These are phyloP conservation scores for Hymenoscyphus infarciens DNA, from an alignment of 2,329 filamentous ascomycete genomes.

Conservation along the genomic window DNA sequence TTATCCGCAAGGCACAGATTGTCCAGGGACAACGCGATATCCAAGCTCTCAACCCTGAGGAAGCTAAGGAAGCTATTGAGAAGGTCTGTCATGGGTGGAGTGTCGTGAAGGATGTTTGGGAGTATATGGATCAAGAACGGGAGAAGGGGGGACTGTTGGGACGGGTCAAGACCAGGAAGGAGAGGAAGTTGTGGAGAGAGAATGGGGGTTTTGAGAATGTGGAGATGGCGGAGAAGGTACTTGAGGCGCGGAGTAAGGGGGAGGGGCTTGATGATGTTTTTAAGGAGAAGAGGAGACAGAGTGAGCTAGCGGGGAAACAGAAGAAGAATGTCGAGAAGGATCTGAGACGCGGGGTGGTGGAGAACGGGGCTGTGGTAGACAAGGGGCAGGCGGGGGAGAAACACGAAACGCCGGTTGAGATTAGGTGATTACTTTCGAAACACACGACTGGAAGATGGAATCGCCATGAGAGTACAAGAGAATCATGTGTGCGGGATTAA, in stretches of 20 bases:
- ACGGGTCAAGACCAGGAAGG: constrained; percentile 35
- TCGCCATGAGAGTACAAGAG: too few species aligned
- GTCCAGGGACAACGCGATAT: constrained; percentile 52
- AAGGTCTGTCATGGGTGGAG: constrained; percentile 42
- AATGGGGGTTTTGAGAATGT: constrained; percentile 45
- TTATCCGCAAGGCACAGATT: constrained; percentile 56
- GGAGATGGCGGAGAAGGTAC: constrained; percentile 43
- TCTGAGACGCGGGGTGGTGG: constrained; percentile 9
- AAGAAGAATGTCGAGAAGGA: constrained; percentile 22
- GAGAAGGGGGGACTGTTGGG: constrained; percentile 31
- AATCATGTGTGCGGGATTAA: too few species aligned
- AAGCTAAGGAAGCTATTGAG: constrained; percentile 33
- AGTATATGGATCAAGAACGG: constrained; percentile 37
- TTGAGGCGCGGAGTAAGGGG: constrained; percentile 45
- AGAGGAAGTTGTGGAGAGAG: constrained; percentile 41
- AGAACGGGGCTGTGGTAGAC: constrained; percentile 16
- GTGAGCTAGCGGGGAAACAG: constrained; percentile 18
- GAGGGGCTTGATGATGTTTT: constrained; percentile 38
- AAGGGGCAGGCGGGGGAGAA: constrained; percentile 12
- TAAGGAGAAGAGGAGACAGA: constrained; percentile 22
- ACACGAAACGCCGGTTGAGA: too few species aligned
- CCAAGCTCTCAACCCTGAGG: constrained; percentile 34
- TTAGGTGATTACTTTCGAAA: too few species aligned
- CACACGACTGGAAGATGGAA: too few species aligned
- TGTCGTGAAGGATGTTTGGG: constrained; percentile 41